Evolutionary conservation across 2,329 filamentous ascomycete species (phyloP).

Genomic region (Chaetomiaceae sp.): DNA sequence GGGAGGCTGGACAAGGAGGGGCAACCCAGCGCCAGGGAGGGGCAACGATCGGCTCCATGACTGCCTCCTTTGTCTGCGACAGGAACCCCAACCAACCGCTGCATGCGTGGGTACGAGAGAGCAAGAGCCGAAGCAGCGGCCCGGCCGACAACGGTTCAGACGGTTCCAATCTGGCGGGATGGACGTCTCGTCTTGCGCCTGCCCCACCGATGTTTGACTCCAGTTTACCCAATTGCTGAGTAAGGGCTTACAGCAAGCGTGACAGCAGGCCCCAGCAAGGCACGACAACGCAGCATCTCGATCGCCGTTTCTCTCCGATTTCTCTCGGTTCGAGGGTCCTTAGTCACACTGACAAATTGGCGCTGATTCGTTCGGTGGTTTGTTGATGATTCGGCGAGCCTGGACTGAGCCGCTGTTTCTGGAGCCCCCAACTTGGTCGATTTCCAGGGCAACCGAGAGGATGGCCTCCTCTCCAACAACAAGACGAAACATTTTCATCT

Average conservation of each 20-base stretch:
- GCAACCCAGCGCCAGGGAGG: background rate
- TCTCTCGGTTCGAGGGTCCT: no score
- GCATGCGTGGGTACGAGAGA: no score
- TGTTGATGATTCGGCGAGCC: background rate
- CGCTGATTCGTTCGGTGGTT: background rate
- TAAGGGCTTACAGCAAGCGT: constrained; percentile 26
- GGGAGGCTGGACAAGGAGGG: constrained; percentile 10
- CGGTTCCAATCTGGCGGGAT: background rate
- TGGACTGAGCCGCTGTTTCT: background rate
- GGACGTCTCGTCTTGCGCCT: background rate
- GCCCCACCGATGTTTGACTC: background rate
- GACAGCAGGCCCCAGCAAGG: background rate
- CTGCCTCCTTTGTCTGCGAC: background rate
- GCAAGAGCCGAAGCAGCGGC: background rate
- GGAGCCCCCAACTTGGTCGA: no score
- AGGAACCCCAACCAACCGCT: background rate
- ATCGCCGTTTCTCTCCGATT: constrained; percentile 1
- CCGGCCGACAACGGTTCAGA: background rate
- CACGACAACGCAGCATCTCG: background rate
- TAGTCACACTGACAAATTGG: constrained; percentile 19
- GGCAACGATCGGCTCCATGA: background rate
- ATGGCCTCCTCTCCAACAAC: no score
- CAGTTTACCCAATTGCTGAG: constrained; percentile 20
- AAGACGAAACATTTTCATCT: background rate
- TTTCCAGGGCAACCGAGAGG: no score